Base-by-base conservation (phyloP, 1,284 basidiomycete species). In the Moesziomyces antarcticus region DNA sequence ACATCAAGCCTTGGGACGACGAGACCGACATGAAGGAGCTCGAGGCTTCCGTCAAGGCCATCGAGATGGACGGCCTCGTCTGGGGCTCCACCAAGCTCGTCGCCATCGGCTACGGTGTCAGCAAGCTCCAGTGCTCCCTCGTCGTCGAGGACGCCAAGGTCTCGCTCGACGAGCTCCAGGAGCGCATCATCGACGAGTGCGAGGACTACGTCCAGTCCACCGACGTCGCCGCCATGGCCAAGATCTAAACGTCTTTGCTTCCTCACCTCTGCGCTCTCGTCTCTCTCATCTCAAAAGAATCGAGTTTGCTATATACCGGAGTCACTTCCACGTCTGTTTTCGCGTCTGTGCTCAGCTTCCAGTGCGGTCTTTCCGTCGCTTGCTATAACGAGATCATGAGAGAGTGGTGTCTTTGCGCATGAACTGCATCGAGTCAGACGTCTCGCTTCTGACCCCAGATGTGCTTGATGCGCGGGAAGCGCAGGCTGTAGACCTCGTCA, bases 1-100 rank as follows among this genome's bases (percentile, higher is more conserved):
- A 98, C 79, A 94, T 99, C 75, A 99, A 98, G 87, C 96, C 95
- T 50, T 84, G 95, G 96, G 96, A 99, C 85, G 95, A 98, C 85
- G 94, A 97, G 88, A 99, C 96, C 66, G 93, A 98, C 87, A 94
- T 99, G 93, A 88, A 85, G 55, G 91, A 87, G 58, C 88, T 99
- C 78, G 96, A 99, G 87, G 86, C 88, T 44, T 82, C 87, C 45
- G 94, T 99, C 60, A 91, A 96, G 74, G 90, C 91, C 30, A 91
- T 99, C 82, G 89, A 94, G 86, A 87, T 90, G 88, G 91, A 93
- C 63, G 96, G 97, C 84, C 91, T 99, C 73, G 89, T 97, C 56
- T 99, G 97, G 96, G 94, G 94, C 62, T 71, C 75, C 52, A 76
- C 90, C 87, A 94, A 93, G 87, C 88, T 96, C 59, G 94, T 98